phyloP scores from a whole-genome alignment of 768 basidiomycete species.

The Russula lepida region DNA sequence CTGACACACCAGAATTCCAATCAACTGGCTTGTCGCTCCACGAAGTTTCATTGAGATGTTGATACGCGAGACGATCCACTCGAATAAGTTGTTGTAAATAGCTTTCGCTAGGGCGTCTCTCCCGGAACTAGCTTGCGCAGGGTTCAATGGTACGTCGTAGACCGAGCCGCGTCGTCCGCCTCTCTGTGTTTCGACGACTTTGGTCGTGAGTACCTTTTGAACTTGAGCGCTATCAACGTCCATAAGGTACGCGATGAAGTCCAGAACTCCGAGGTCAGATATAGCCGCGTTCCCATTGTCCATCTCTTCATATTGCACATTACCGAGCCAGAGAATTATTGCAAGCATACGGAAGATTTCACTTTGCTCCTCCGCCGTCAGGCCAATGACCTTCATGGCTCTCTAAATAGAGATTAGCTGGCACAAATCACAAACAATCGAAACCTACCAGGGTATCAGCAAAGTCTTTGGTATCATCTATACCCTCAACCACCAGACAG shows the following conservation, averaged over 20 bases:
- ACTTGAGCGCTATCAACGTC: slow-evolving; percentile 72
- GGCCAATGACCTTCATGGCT: slow-evolving; percentile 90
- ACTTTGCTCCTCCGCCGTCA: slow-evolving; percentile 75
- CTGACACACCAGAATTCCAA: slow-evolving; percentile 76
- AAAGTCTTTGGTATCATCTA: slow-evolving; percentile 85
- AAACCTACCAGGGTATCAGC: slow-evolving; percentile 72
- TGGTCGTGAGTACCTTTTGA: slow-evolving; percentile 78
- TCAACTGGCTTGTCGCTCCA: slow-evolving; percentile 61
- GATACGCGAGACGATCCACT: slow-evolving; percentile 97
- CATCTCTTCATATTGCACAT: slow-evolving; percentile 81
- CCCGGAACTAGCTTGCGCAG: slow-evolving; percentile 81
- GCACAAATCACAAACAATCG: neutral
- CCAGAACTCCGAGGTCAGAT: slow-evolving; percentile 79
- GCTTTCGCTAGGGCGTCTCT: slow-evolving; percentile 92
- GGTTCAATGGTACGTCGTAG: slow-evolving; percentile 95
- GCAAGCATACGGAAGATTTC: slow-evolving; percentile 94
- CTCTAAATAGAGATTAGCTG: slow-evolving; percentile 38
- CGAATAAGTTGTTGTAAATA: slow-evolving; percentile 96
- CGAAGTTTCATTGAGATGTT: slow-evolving; percentile 96
- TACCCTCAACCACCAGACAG: slow-evolving; percentile 84
- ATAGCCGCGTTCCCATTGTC: slow-evolving; percentile 85
- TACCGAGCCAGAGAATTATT: slow-evolving; percentile 90
- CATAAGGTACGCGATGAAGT: slow-evolving; percentile 93
- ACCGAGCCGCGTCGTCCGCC: slow-evolving; percentile 90
- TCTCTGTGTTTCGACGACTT: slow-evolving; percentile 86